Evolutionary conservation across 345 rosid genomes (phyloP), one percentile per base, ranked within the genome.

Genomic region (Euphorbia tirucalli): DNA sequence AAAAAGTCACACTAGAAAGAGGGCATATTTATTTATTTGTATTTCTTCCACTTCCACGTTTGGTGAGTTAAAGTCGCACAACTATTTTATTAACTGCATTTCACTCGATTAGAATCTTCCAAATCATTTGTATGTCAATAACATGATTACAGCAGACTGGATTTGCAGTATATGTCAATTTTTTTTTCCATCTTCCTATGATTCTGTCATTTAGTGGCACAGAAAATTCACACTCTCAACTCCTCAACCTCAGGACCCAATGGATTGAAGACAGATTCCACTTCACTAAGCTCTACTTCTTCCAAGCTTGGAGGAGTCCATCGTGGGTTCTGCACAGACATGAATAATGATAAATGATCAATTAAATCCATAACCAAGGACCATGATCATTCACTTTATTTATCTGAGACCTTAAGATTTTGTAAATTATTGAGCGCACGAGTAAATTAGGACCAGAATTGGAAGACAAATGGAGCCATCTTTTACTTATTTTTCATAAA

Each of bases 221-320:
- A 61, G 5, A 0, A 28, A 35, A 54, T 35, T 89, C 86, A 83
- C 16, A 82, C 92, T 15, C 61, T 75, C 81, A 90, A 75, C 72
- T 90, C 98, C 30, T 83, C 86, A 19, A 80, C 22, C 59, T 76
- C 92, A 35, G 88, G 75, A 48, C 82, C 72, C 81, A 87, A 43
- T 49, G 92, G 91, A 52, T 80, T 76, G 63, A 92, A 92, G 70
- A 92, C 76, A 65, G 83, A 85, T 41, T 90, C 91, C 71, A 94
- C 90, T 79, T 94, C 91, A 3, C 24, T 78, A 21, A 70, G 80
- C 63, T 85, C 81, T 32, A 94, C 92, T 69, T 83, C 87, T 3
- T 87, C 90, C 81, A 94, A 59, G 75, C 86, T 87, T 32, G 84
- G 75, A 10, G 97, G 96, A 30, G 76, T 84, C 98, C 98, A 94